Evolutionary conservation across 225 moss, liverwort and hornwort species (phyloP).

Genomic region (Ulota crispa): DNA sequence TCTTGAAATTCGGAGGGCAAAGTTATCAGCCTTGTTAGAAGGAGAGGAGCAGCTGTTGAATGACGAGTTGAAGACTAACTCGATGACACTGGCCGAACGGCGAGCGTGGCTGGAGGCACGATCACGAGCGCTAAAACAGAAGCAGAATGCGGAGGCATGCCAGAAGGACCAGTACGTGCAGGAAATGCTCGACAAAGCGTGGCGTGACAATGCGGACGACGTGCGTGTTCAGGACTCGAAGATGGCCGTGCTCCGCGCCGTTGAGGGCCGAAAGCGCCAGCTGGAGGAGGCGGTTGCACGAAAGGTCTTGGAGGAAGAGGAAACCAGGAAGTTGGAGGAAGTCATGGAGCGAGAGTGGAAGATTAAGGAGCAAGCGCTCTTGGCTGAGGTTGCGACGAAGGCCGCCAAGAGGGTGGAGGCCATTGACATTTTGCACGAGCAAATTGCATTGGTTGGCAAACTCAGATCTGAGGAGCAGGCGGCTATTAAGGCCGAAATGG

Average conservation of each 20-base stretch:
- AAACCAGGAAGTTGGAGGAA: slow-evolving; percentile 61
- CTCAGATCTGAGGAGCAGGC: slow-evolving; percentile 81
- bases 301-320: slow-evolving; percentile 75
- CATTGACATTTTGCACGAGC: slow-evolving; percentile 76
- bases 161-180: slow-evolving; percentile 72
- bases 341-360: slow-evolving; percentile 72
- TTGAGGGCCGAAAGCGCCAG: slow-evolving; percentile 88
- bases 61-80: slow-evolving; percentile 86
- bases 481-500: slow-evolving; percentile 78
- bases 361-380: slow-evolving; percentile 71
- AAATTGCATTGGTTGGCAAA: slow-evolving; percentile 63
- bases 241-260: slow-evolving; percentile 73
- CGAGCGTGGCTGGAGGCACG: slow-evolving; percentile 90
- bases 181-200: slow-evolving; percentile 78
- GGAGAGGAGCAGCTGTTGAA: slow-evolving; percentile 73
- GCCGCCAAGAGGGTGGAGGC: slow-evolving; percentile 88
- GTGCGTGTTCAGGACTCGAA: slow-evolving; percentile 86
- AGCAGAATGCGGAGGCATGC: slow-evolving; percentile 57
- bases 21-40: slow-evolving; percentile 57
- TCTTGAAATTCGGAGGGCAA: slow-evolving; percentile 49
- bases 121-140: slow-evolving; percentile 81
- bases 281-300: slow-evolving; percentile 69
- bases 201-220: slow-evolving; percentile 90
- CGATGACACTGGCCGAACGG: slow-evolving; percentile 84
- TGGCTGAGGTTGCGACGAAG: slow-evolving; percentile 67